These are phyloP conservation scores for Penicillium sp. DNA, from an alignment of 2,329 filamentous ascomycete species.

Conservation along the genomic window DNA sequence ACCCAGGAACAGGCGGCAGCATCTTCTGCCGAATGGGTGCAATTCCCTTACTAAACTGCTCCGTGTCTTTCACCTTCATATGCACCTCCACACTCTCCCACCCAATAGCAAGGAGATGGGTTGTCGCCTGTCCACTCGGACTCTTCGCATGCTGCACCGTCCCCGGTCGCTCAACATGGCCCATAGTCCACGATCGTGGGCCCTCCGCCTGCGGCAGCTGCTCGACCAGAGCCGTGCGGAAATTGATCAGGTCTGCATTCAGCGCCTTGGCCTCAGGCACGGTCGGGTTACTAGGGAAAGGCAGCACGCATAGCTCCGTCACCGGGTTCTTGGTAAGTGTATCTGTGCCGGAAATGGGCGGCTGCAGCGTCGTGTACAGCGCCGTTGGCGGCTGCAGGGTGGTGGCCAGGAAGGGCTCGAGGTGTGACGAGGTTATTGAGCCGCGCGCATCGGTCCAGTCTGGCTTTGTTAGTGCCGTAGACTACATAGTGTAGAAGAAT, in stretches of 20 bases:
- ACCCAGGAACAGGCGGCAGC: slow-evolving; percentile 36
- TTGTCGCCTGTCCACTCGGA: slow-evolving; percentile 41
- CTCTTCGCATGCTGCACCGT: slow-evolving; percentile 35
- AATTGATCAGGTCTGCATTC: slow-evolving; percentile 35
- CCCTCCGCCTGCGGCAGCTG: slow-evolving; percentile 28
- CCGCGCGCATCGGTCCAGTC: slow-evolving; percentile 36
- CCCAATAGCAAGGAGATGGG: slow-evolving; percentile 48
- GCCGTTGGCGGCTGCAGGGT: slow-evolving; percentile 19
- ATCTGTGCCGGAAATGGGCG: slow-evolving; percentile 25
- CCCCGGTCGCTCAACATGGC: slow-evolving; percentile 38
- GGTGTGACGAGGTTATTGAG: slow-evolving; percentile 16
- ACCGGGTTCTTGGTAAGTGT: slow-evolving; percentile 42
- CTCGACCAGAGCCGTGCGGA: slow-evolving; percentile 36
- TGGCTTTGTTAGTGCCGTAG: slow-evolving; percentile 9
- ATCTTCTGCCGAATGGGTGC: slow-evolving; percentile 42
- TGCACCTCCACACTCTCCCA: slow-evolving; percentile 55
- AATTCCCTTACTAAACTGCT: slow-evolving; percentile 46
- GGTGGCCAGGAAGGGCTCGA: slow-evolving; percentile 27
- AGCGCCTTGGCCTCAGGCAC: slow-evolving; percentile 29
- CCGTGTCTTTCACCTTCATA: slow-evolving; percentile 45
- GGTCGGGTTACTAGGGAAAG: slow-evolving; percentile 40
- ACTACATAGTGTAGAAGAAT: background rate
- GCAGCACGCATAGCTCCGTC: slow-evolving; percentile 50
- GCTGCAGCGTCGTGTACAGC: slow-evolving; percentile 34
- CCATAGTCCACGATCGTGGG: slow-evolving; percentile 35